These are phyloP conservation scores for Eimeria tenella DNA, from an alignment of 169 alveolate species.

Conservation along the genomic window DNA sequence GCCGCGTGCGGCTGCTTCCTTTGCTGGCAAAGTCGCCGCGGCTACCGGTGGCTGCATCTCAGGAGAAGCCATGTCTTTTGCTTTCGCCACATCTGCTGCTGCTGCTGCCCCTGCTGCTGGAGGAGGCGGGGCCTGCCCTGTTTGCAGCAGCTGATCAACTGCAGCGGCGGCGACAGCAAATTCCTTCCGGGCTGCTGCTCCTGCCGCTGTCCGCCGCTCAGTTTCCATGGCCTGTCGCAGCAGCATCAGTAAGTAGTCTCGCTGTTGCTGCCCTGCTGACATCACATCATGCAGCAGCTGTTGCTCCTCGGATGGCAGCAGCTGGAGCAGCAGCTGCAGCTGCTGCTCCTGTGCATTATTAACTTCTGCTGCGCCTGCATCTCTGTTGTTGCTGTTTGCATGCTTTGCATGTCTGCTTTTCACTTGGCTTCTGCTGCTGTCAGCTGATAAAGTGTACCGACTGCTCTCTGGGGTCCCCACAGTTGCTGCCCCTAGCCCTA, in stretches of 20 bases:
- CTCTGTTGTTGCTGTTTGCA: neutral
- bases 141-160: constrained; percentile 26
- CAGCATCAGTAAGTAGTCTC: constrained; percentile 31
- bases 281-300: constrained; percentile 55
- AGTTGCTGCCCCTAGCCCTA: neutral
- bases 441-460: neutral
- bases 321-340: constrained; percentile 65
- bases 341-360: constrained; percentile 8
- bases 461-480: neutral
- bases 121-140: constrained; percentile 39
- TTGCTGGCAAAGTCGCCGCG: too few species aligned
- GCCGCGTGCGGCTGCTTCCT: neutral
- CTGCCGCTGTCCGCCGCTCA: constrained; percentile 70
- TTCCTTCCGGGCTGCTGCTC: constrained; percentile 48
- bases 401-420: neutral
- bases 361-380: neutral
- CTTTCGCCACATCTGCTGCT: neutral
- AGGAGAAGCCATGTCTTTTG: neutral
- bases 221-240: constrained; percentile 31
- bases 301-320: constrained; percentile 68
- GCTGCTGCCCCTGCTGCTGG: constrained; percentile 34
- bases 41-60: neutral
- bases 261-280: constrained; percentile 53
- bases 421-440: neutral
- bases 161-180: constrained; percentile 54